phyloP scores from a whole-genome alignment of 2,329 filamentous ascomycete genomes.

The Apiospora aurea region DNA sequence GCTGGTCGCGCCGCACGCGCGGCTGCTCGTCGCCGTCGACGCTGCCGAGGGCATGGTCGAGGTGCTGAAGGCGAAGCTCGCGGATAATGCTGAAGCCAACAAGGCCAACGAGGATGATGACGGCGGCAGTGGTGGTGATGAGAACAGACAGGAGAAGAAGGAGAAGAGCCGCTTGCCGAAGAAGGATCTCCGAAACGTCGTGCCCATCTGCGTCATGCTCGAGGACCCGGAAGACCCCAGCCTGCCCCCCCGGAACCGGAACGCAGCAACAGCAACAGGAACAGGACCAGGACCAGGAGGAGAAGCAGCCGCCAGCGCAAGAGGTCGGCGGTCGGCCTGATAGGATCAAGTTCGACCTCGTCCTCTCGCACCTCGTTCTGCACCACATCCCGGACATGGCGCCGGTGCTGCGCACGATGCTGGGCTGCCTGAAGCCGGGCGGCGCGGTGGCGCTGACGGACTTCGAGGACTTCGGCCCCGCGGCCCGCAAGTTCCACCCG shows the following conservation, averaged over 20 bases:
- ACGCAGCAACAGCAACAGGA: conserved; percentile 36
- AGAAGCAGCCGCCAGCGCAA: conserved; percentile 31
- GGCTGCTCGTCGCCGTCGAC: conserved; percentile 59
- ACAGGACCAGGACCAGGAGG: conserved; percentile 34
- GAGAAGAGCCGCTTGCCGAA: background rate
- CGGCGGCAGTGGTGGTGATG: background rate
- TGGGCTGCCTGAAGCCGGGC: conserved; percentile 53
- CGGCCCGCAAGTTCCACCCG: conserved; percentile 60
- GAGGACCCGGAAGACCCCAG: conserved; percentile 47
- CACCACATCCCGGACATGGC: conserved; percentile 23
- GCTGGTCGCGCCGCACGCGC: conserved; percentile 54
- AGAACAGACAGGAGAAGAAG: background rate
- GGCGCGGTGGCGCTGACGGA: conserved; percentile 61
- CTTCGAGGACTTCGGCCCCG: conserved; percentile 62
- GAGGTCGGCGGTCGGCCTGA: conserved; percentile 29
- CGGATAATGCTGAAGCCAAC: conserved; percentile 24
- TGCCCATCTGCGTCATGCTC: conserved; percentile 54
- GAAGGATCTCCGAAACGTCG: conserved; percentile 45
- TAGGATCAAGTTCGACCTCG: conserved; percentile 48
- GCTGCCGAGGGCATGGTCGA: conserved; percentile 62
- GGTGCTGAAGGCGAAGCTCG: conserved; percentile 54
- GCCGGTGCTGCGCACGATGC: conserved; percentile 40
- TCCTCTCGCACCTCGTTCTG: conserved; percentile 59
- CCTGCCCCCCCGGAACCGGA: conserved; percentile 48
- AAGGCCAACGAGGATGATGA: no score